phyloP scores from a whole-genome alignment of 2,329 filamentous ascomycete species.

The Colletotrichum echinochloae region DNA sequence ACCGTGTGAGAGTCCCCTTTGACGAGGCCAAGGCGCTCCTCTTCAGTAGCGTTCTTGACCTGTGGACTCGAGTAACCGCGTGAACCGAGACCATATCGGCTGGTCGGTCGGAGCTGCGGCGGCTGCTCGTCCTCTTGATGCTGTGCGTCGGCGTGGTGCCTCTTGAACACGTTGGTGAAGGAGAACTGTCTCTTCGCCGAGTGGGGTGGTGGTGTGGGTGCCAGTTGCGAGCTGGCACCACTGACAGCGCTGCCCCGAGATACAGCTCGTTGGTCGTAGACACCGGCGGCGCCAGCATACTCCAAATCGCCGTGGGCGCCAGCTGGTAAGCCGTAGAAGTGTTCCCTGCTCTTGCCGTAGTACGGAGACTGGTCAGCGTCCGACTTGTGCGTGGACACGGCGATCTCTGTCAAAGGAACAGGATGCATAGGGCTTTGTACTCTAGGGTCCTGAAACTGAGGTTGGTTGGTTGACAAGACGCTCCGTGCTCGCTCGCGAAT shows the following conservation, averaged over 20 bases:
- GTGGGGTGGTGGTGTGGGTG: constrained; percentile 73
- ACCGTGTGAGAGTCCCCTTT: constrained; percentile 70
- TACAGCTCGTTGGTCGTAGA: constrained; percentile 48
- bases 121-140: constrained; percentile 44
- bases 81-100: constrained; percentile 44
- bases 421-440: constrained; percentile 69
- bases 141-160: constrained; percentile 53
- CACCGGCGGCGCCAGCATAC: constrained; percentile 61
- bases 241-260: constrained; percentile 56
- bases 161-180: constrained; percentile 86
- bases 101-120: constrained; percentile 34
- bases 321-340: constrained; percentile 58
- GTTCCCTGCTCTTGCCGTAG: constrained; percentile 54
- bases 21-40: constrained; percentile 86
- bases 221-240: constrained; percentile 55
- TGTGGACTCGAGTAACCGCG: constrained; percentile 57
- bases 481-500: constrained; percentile 61
- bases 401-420: constrained; percentile 72
- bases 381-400: constrained; percentile 60
- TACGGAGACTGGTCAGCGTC: constrained; percentile 57
- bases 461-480: constrained; percentile 54
- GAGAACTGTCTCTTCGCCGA: constrained; percentile 84
- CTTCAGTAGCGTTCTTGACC: constrained; percentile 75
- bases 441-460: constrained; percentile 55
- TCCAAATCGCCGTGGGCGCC: constrained; percentile 60